Conservation (phyloP, 441 rosid species). For the Mallotus japonicus region DNA sequence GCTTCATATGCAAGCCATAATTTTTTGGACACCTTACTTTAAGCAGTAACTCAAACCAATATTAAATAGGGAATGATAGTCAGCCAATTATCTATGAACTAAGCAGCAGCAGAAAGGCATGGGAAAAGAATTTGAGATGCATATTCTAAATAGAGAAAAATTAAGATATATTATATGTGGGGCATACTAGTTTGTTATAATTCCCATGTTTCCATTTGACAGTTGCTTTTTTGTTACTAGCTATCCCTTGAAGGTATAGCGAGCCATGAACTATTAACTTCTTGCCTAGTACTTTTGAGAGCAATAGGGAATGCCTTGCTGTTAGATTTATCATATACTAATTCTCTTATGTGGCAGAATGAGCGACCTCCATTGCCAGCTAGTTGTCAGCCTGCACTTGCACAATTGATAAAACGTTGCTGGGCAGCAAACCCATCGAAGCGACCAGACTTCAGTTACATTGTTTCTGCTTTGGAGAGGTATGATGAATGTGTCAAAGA, state of each 20-base stretch:
- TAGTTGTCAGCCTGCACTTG: constrained; percentile 87
- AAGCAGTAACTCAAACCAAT: too few relatives aligned
- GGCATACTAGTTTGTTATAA: background rate
- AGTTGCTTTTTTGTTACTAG: background rate
- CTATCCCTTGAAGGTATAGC: background rate
- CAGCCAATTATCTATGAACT: background rate
- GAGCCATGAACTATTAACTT: background rate
- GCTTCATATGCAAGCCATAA: too few relatives aligned
- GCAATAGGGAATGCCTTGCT: background rate
- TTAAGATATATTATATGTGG: background rate
- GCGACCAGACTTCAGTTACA: constrained; percentile 89
- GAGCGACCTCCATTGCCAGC: constrained; percentile 90
- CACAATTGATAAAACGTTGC: constrained; percentile 81
- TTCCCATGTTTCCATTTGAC: background rate
- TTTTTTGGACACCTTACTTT: too few relatives aligned
- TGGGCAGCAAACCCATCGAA: constrained; percentile 87
- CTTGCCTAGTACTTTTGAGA: background rate
- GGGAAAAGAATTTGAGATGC: background rate
- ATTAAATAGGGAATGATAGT: too few relatives aligned
- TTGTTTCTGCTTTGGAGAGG: constrained; percentile 75
- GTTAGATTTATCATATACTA: background rate
- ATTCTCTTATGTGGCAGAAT: constrained; percentile 44
- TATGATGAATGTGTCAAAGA: constrained; percentile 83
- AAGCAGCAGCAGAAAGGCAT: background rate
- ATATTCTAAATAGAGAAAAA: background rate